Evolutionary conservation across 1,284 basidiomycete species (phyloP), one percentile per base, ranked within the genome.

Genomic region (Phlebopus sp.): DNA sequence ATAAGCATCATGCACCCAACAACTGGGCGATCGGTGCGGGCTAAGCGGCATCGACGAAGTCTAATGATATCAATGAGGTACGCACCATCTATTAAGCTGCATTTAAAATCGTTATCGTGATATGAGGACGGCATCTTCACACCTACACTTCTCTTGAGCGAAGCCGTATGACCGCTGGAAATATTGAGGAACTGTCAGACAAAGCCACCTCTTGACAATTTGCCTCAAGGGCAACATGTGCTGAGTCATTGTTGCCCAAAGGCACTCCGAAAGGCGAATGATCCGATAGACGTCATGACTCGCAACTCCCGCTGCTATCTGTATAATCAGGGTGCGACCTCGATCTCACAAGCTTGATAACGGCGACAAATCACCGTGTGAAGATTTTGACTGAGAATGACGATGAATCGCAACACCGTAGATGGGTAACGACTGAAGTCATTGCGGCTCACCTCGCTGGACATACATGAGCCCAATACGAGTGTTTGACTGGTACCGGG

Each of bases 41-140:
- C 13, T 35, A 18, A 10, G 37, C 13, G 13, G 17, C 19, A 38
- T 42, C 19, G n/a, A 18, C 7, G 17, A 19, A 34, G 21, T 47
- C 42, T 30, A 44, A 31, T 49, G 42, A 44, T 36, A 36, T 29
- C 21, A 13, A 13, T 44, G 42, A 44, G 42, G 34, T 34, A 38
- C 32, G 53, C 40, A 37, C 42, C 42, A 21, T 14, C 34, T 17
- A 15, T 13, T 30, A 27, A 27, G 5, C 14, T 18, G 27, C 27
- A 23, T 42, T 27, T 23, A 17, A 21, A 38, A 6, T 15, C 23
- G 37, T 39, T 39, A 39, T 39, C 37, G 5, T n/a, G 37, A 27
- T 39, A 27, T 37, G 34, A 15, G 8, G 42, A 18, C 25, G 17
- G 11, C 5, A 14, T 37, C 42, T 36, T 44, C 27, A 25, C 5